phyloP scores from a whole-genome alignment of 1,284 basidiomycete species.

The Rhodotorula sp. region DNA sequence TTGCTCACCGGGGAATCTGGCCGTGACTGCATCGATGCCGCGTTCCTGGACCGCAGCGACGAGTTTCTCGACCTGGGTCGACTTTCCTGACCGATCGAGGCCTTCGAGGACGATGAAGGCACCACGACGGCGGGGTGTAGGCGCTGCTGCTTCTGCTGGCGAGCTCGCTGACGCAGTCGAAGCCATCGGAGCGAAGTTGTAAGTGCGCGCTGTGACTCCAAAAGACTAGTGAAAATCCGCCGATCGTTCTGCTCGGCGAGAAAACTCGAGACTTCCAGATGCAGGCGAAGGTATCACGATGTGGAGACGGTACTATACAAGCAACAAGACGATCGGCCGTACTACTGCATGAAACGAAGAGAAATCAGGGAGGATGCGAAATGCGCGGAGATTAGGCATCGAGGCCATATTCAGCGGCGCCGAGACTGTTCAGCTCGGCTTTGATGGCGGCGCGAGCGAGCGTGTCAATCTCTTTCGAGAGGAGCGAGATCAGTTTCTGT shows the following conservation, averaged over 20 bases:
- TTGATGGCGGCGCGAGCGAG: conserved; percentile 73
- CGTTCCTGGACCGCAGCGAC: conserved; percentile 54
- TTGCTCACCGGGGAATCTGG: conserved; percentile 77
- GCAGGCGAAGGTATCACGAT: too few relatives aligned
- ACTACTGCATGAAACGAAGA: background rate
- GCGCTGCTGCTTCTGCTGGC: background rate
- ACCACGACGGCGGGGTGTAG: conserved; percentile 53
- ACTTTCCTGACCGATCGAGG: conserved; percentile 88
- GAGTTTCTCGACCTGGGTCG: conserved; percentile 72
- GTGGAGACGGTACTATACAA: background rate
- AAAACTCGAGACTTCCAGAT: too few relatives aligned
- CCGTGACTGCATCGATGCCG: conserved; percentile 54
- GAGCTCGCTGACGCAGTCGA: background rate
- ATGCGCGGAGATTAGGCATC: background rate
- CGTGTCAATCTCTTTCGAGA: conserved; percentile 77
- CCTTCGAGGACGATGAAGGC: conserved; percentile 90
- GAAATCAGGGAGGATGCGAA: background rate
- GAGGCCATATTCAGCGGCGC: conserved; percentile 10
- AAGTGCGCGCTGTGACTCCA: too few relatives aligned
- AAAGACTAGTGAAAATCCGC: too few relatives aligned
- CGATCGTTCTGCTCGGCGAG: too few relatives aligned
- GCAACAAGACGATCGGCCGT: background rate
- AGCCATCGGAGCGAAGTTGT: background rate
- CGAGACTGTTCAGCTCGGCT: conserved; percentile 68
- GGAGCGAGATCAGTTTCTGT: conserved; percentile 70